These are phyloP conservation scores for Nyctanthes arbortristis DNA, from an alignment of 257 asterid genomes.

Conservation along the genomic window DNA sequence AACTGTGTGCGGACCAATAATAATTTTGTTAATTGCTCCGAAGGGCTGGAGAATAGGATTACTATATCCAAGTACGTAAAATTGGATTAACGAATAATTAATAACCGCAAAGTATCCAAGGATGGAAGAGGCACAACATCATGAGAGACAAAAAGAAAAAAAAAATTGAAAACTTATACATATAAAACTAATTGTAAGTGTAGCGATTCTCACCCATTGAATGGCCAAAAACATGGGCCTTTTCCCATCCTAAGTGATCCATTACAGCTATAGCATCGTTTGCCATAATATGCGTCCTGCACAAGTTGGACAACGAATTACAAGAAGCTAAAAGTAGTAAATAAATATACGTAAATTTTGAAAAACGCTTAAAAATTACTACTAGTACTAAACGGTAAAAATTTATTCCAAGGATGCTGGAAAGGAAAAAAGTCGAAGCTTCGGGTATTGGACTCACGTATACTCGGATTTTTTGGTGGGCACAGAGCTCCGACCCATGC, in stretches of 20 bases:
- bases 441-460: not conserved
- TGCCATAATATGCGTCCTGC: slow-evolving; percentile 87
- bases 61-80: no score
- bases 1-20: not conserved
- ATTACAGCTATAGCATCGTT: slow-evolving; percentile 88
- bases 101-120: no score
- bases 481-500: slow-evolving; percentile 90
- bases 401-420: not conserved
- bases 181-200: no score
- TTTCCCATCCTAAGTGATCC: slow-evolving; percentile 95
- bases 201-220: slow-evolving; percentile 89
- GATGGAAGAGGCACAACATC: not conserved
- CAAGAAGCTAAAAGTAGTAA: no score
- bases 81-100: no score
- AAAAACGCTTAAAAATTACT: no score
- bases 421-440: not conserved
- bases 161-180: no score
- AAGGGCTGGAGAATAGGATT: not conserved
- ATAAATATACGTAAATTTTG: not conserved
- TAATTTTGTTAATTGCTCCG: no score
- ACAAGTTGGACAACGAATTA: no score
- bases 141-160: slow-evolving; percentile 28
- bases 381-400: no score
- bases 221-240: slow-evolving; percentile 96
- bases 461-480: slow-evolving; percentile 81